A percentile compares a stretch with the other conserved stretches of the same genome.
Conservation (phyloP, 768 basidiomycete genomes). For the Boletus barrowsii region DNA sequence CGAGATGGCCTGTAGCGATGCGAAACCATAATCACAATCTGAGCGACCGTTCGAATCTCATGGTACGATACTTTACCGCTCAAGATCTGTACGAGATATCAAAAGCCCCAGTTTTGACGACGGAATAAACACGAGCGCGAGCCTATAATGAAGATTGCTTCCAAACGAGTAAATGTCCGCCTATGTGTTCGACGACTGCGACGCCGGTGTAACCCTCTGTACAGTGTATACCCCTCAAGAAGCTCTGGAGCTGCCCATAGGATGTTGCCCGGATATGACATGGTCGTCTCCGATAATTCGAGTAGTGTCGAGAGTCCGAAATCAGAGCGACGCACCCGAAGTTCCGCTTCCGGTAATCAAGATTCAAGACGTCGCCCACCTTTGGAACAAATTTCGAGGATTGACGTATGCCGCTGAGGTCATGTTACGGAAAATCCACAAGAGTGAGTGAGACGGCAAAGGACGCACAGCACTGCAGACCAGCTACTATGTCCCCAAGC, state of each 20-base stretch:
- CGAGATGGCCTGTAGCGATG: conserved; percentile 3
- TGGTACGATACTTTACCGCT: conserved; percentile 28
- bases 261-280: conserved; percentile 22
- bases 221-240: neutral
- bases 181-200: conserved; percentile 7
- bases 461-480: conserved; percentile 21
- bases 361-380: conserved; percentile 20
- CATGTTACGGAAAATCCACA: conserved; percentile 13
- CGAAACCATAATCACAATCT: conserved; percentile 25
- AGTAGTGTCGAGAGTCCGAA: conserved; percentile 30
- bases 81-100: conserved; percentile 13
- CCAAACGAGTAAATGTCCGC: conserved; percentile 31
- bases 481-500: conserved; percentile 25
- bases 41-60: conserved; percentile 11
- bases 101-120: neutral
- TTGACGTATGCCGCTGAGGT: conserved; percentile 35
- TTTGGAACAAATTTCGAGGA: neutral
- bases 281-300: conserved; percentile 1
- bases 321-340: conserved; percentile 25
- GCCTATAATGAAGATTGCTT: conserved; percentile 30
- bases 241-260: conserved; percentile 32
- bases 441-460: neutral
- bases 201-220: neutral
- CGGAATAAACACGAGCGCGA: neutral
- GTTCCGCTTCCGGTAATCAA: conserved; percentile 8